Base-by-base conservation (phyloP, 768 basidiomycete genomes). In the Sistotremastrum suecicum region DNA sequence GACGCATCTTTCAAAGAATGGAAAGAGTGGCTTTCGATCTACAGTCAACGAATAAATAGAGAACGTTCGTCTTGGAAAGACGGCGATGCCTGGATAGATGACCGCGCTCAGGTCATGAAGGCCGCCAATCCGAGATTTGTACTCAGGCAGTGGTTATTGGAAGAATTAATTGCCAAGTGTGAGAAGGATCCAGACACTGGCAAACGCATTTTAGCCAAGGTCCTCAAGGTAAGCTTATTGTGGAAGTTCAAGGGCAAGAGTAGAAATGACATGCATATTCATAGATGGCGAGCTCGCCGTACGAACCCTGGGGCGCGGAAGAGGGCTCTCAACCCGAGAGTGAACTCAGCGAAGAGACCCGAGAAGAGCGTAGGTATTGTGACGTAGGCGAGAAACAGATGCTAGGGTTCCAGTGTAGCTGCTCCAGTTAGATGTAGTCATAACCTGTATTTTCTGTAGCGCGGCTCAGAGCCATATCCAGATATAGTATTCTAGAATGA, bases 331-430 rank as follows among this genome's bases (percentile, higher is more conserved):
- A 50, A 32, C 51, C 64, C 0, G 73, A 75, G 11, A 60, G 60
- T 3, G 66, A 70, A 42, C 56, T 86, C 11, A 68, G 66, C 50
- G 66, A 67, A 4, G 82, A 84, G 57, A 69, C 72, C 44, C 68
- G 57, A 46, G 82, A 88, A 52, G 88, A 89, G 58, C 66, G 76
- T 47, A 67, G 82, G 50, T 76, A 76, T 51, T 95, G 90, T 60
- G 76, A 80, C 8, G 64, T 89, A 44, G 90, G 90, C 5, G 78
- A 77, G 39, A 75, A 66, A 59, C 71, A 63, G 51, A 70, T 89
- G 74, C 63, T 92, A 34, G 90, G 90, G 1, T 91, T 92, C 64
- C 89, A 92, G 60, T 95, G 90, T 60, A 90, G 87, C 53, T 92
- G 90, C 57, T 91, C 88, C 20, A 90, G 86, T 61, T 89, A 59